Evolutionary conservation across 2,329 filamentous ascomycete species (phyloP), one percentile per base, ranked within the genome.

Genomic region (Diaporthe aspalathi): DNA sequence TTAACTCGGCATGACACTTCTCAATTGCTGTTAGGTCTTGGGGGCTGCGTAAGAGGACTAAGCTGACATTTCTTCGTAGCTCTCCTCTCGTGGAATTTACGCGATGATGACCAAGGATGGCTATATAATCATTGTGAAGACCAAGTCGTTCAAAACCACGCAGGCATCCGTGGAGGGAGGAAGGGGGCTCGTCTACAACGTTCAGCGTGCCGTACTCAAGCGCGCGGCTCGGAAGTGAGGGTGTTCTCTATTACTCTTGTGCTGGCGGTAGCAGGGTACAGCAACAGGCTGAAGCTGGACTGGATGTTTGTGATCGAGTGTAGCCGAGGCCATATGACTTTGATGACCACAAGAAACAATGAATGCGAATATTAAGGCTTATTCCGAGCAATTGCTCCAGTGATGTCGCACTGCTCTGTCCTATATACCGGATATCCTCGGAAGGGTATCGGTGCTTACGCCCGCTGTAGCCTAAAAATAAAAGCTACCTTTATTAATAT

Each of bases 371-470:
- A 43, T 7, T 17, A 1, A 14, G 56, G n/a, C n/a, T 22, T 14
- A 11, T 6, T 22, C 14, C 17, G n/a, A 27, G 35, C 35, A 14
- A 27, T 22, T 63, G 45, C 14, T 11, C 17, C 12, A 20, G 20
- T 63, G 17, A 17, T 45, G 53, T 22, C 22, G 29, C 5, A 22
- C 29, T 22, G 17, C 11, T 22, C 8, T 38, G 16, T 16, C 32
- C 32, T 5, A 54, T 27, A 12, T 32, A 22, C 22, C 52, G 16
- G 29, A 20, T 38, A 63, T 7, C 43, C 57, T 63, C 60, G 43
- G 60, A 24, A 49, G 20, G 60, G 29, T 35, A 20, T 49, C 60
- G 60, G 60, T 9, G 60, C 60, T 65, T 65, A 65, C 27, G 60
- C 17, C 20, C 43, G n/a, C n/a, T n/a, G n/a, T n/a, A n/a, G n/a